phyloP scores from a whole-genome alignment of 306 rosid species.

The Pyrus bretschneideri region DNA sequence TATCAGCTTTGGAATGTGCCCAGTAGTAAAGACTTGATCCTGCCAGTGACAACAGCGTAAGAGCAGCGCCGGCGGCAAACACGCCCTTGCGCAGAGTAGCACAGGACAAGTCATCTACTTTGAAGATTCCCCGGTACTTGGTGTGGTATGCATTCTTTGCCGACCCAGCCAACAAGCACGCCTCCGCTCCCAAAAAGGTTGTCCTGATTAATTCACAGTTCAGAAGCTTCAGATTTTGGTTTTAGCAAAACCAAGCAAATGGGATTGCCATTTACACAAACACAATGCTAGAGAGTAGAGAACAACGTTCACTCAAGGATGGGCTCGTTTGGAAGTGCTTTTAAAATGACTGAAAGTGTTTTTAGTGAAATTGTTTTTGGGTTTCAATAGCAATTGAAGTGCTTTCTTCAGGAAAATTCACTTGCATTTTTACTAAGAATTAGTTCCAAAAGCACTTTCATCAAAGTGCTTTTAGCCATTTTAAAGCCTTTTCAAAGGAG shows the following conservation, averaged over 20 bases:
- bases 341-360: too few species aligned
- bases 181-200: constrained; percentile 85
- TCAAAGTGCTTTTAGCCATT: too few species aligned
- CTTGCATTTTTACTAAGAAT: too few species aligned
- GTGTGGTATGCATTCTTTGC: constrained; percentile 97
- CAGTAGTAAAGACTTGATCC: constrained; percentile 67
- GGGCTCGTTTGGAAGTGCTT: too few species aligned
- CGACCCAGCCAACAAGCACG: constrained; percentile 86
- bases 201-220: constrained; percentile 39
- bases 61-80: constrained; percentile 87
- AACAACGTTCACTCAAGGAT: not conserved
- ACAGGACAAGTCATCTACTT: constrained; percentile 40
- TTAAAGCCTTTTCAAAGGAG: too few species aligned
- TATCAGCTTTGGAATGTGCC: constrained; percentile 77
- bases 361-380: too few species aligned
- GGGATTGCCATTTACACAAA: not conserved
- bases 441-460: too few species aligned
- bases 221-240: not conserved
- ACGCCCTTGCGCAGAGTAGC: constrained; percentile 95
- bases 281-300: not conserved
- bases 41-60: constrained; percentile 66
- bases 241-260: constrained; percentile 9
- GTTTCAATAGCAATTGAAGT: too few species aligned
- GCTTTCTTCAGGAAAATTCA: too few species aligned
- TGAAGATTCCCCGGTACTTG: constrained; percentile 44